These are phyloP conservation scores for Stagonosporopsis rhizophila DNA, from an alignment of 2,329 filamentous ascomycete species.

Conservation along the genomic window DNA sequence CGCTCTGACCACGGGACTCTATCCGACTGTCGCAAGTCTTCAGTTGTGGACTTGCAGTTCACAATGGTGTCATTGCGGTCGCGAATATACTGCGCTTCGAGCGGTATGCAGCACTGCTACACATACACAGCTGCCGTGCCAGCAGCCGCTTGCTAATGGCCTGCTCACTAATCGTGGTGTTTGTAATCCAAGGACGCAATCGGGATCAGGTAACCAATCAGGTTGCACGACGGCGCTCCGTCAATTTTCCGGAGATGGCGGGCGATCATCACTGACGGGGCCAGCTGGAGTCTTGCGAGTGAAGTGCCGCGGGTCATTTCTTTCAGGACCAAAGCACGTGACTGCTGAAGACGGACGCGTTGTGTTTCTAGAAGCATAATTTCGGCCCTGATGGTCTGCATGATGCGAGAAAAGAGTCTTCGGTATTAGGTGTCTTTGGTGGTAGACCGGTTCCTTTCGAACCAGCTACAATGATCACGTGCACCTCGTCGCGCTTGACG, in stretches of 20 bases:
- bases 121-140: not conserved
- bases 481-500: conserved; percentile 12
- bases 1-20: conserved; percentile 6
- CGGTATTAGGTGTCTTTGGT: not conserved
- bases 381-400: not conserved
- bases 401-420: not conserved
- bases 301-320: not conserved
- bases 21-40: conserved; percentile 7
- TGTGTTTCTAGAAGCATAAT: not conserved
- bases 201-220: conserved; percentile 10
- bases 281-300: conserved; percentile 7
- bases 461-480: not conserved
- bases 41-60: not conserved
- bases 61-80: not conserved
- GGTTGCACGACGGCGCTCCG: conserved; percentile 2
- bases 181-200: conserved; percentile 16
- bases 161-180: conserved; percentile 13
- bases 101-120: not conserved
- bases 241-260: conserved; percentile 4
- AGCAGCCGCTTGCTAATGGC: not conserved
- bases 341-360: conserved; percentile 1
- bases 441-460: not conserved
- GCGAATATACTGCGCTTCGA: conserved; percentile 3
- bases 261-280: conserved; percentile 10
- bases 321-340: conserved; percentile 8